Evolutionary conservation across 2,329 filamentous ascomycete genomes (phyloP).

Genomic region (Epichloe festucae): DNA sequence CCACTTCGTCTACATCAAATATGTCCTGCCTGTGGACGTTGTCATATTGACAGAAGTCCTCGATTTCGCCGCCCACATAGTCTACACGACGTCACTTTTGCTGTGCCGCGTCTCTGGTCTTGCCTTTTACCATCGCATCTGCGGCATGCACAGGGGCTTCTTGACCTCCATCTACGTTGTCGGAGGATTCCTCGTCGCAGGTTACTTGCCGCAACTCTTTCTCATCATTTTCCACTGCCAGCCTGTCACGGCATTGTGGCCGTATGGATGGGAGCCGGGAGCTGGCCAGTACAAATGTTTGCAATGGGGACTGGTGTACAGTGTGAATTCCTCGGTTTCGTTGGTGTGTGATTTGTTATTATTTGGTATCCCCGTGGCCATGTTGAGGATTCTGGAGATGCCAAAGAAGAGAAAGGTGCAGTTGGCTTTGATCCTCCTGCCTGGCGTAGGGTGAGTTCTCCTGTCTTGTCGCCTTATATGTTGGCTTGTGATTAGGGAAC

Average conservation of each 20-base stretch:
- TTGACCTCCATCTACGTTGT: slow-evolving; percentile 22
- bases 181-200: slow-evolving; percentile 24
- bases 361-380: slow-evolving; percentile 35
- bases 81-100: slow-evolving; percentile 37
- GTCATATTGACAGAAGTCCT: slow-evolving; percentile 31
- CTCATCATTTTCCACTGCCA: slow-evolving; percentile 38
- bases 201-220: slow-evolving; percentile 34
- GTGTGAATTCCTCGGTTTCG: slow-evolving; percentile 35
- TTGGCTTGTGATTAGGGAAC: neutral
- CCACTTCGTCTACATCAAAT: slow-evolving; percentile 31
- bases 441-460: slow-evolving; percentile 31
- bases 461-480: neutral
- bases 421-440: slow-evolving; percentile 32
- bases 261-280: slow-evolving; percentile 33
- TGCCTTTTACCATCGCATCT: slow-evolving; percentile 36
- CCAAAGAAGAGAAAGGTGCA: slow-evolving; percentile 31
- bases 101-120: slow-evolving; percentile 38
- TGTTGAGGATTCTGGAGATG: slow-evolving; percentile 33
- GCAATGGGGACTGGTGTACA: slow-evolving; percentile 38
- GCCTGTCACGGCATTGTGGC: slow-evolving; percentile 38
- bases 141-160: slow-evolving; percentile 23
- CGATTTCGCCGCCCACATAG: slow-evolving; percentile 36
- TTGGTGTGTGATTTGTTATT: slow-evolving; percentile 36
- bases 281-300: slow-evolving; percentile 29
- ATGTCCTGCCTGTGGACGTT: slow-evolving; percentile 28